Base-by-base conservation (phyloP, 345 rosid species). In the Eucalyptus tenuipes region DNA sequence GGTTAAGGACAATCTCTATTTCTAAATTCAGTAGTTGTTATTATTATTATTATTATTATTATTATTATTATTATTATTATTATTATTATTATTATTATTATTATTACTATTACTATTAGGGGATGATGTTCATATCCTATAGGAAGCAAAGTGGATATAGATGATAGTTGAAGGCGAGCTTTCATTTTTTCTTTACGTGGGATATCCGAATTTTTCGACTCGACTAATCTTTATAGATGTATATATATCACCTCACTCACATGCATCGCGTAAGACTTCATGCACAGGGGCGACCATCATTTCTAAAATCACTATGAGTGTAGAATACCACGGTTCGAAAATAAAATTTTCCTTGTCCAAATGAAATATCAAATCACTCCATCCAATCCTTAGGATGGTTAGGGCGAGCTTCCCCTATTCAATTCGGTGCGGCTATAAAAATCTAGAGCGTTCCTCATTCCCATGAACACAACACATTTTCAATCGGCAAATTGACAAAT, bases 221-320 rank as follows among this genome's bases (percentile, higher is more conserved):
- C 5, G 1, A 20, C 5, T 37, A 75, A 75, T 75, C 9, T 75
- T 25, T 20, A 75, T 13, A 40, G 2, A 75, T 75, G 9, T 25
- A 75, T 3, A 3, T 11, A 12, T 11, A 75, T 40, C 3, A 22
- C 84, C 6, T 7, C 27, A 22, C 84, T 75, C 29, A 2, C 8
- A 2, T 75, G 47, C 47, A 75, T 40, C 2, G 15, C 9, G 13
- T 75, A 75, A 40, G 47, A 75, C 45, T 40, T 75, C 27, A 1
- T 1, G 3, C 44, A 17, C 0, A 18, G 1, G 33, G 45, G 14
- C 1, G 7, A 13, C 27, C 25, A 20, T 75, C 45, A 75, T 13
- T 44, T 75, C 27, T 75, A 24, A 37, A 75, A 37, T 75, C 82
- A 75, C 45, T 37, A 3, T 37, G 24, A 68, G 8, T 37, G 45